Evolutionary conservation across 2,329 filamentous ascomycete genomes (phyloP), one percentile per base, ranked within the genome.

Genomic region (Cytospora schulzeri): DNA sequence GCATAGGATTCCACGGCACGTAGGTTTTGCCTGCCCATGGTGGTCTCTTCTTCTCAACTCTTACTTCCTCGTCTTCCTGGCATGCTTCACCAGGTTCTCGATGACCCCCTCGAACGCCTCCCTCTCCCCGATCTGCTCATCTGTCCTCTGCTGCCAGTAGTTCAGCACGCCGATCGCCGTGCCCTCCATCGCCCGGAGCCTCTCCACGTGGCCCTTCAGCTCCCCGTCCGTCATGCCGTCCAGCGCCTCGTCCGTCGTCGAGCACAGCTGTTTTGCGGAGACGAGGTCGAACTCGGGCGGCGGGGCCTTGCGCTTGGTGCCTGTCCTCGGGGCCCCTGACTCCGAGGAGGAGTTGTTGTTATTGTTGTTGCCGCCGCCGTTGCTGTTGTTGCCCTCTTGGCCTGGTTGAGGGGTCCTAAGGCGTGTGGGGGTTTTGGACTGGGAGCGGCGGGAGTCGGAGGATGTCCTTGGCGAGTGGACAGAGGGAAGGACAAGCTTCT

Each of bases 71-170:
- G 92, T 88, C 78, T 93, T 92, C 75, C 92, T 85, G 57, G 92
- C 92, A 79, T 96, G 92, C 76, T 93, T 95, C 52, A 97, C 94
- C 69, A 98, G 77, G 76, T 97, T 97, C 78, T 97, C 94, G 83
- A 98, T 97, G 19, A 98, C 94, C 0, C 92, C 93, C 75, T 98
- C 94, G 75, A 97, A 95, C 3, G 93, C 92, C 74, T 97, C 94
- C 70, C 95, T 89, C 74, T 98, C 94, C 50, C 91, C 91, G 68
- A 96, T 80, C 71, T 94, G 92, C 70, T 93, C 92, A 74, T 97
- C 93, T 60, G 91, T 89, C 71, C 88, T 82, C 79, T 91, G 91
- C 70, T 91, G 85, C 94, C 94, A 98, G 74, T 94, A 96, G 69
- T 92, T 91, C 60, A 97, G 80, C 48, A 93, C 88, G 65, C 91